Base-by-base conservation (phyloP, 2,329 filamentous ascomycete species). In the Tolypocladium ovalisporum region DNA sequence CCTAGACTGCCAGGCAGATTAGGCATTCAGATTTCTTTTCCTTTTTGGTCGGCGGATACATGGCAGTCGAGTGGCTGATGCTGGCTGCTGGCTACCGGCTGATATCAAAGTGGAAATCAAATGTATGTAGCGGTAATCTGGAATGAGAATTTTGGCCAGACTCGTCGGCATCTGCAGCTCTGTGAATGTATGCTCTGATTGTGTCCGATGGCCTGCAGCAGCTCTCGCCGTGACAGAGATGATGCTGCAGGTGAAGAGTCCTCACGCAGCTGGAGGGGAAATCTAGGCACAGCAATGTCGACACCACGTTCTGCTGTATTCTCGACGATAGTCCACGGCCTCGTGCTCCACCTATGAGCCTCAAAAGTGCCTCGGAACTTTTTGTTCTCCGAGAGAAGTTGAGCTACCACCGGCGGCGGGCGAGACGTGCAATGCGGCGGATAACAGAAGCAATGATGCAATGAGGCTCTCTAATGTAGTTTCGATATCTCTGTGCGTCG, bases 1-100 rank as follows among this genome's bases (percentile, higher is more conserved):
- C 60, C 59, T 63, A 65, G 65, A 62, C 66, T 66, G 64, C 55
- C 52, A 35, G 24, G 34, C 39, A 47, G 40, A 24, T 54, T 54
- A 54, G 40, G 40, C 44, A 44, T 27, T 29, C 57, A 35, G 51
- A 51, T 57, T n/a, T 54, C 54, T 53, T 57, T 29, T 56, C 54
- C 51, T 22, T 51, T 5, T 34, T 19, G 27, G 29, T 35, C 22
- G 52, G 52, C 29, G 37, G 52, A 32, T 32, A 32, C 42, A 22
- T 29, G 52, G 52, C 24, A 42, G 29, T n/a, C 24, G 22, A 15
- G 32, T 42, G 24, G 13, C 47, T 15, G 47, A 34, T 29, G 19
- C 29, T 19, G 8, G 47, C 47, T n/a, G n/a, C n/a, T n/a, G n/a
- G n/a, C n/a, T n/a, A 12, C 15, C 29, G 47, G 32, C 47, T 34